phyloP scores from a whole-genome alignment of 2,329 filamentous ascomycete species.

The Mariannaea elegans region DNA sequence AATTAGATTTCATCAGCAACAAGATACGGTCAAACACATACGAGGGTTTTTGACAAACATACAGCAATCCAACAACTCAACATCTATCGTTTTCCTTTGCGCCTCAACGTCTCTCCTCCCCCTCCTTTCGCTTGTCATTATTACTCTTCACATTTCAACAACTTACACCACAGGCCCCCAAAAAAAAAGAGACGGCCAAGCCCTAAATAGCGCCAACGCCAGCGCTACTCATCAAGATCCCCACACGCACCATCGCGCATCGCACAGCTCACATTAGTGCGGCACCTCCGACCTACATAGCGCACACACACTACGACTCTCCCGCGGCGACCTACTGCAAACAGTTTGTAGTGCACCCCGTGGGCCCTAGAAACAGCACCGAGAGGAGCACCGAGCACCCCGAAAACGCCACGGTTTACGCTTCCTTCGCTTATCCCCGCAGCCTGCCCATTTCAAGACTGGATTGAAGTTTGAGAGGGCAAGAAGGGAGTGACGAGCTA shows the following conservation, averaged over 20 bases:
- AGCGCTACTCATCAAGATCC: conserved; percentile 6
- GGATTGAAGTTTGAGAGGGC: too few relatives aligned
- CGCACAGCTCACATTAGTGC: conserved; percentile 14
- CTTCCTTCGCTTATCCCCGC: conserved; percentile 1
- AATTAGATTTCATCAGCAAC: not conserved
- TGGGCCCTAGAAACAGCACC: conserved; percentile 20
- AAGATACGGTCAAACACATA: not conserved
- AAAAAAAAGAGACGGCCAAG: conserved; percentile 1
- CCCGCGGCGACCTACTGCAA: conserved; percentile 16
- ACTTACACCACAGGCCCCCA: conserved; percentile 9
- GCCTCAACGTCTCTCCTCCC: conserved; percentile 8
- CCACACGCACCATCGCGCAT: conserved; percentile 10
- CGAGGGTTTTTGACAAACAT: not conserved
- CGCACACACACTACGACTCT: conserved; percentile 12
- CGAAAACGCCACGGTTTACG: conserved; percentile 12
- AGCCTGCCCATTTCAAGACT: conserved; percentile 3
- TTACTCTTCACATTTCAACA: conserved; percentile 8
- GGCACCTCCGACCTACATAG: conserved; percentile 21
- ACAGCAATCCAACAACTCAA: not conserved
- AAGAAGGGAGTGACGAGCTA: too few relatives aligned
- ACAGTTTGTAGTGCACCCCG: conserved; percentile 7
- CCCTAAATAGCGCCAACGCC: conserved; percentile 17
- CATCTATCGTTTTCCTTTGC: too few relatives aligned
- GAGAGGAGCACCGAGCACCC: conserved; percentile 22
- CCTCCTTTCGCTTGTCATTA: not conserved